Percentiles rank a stretch among this genome's conserved stretches.
These are phyloP conservation scores for Penicillium taxi DNA, from an alignment of 495 filamentous ascomycete species.

Conservation along the genomic window DNA sequence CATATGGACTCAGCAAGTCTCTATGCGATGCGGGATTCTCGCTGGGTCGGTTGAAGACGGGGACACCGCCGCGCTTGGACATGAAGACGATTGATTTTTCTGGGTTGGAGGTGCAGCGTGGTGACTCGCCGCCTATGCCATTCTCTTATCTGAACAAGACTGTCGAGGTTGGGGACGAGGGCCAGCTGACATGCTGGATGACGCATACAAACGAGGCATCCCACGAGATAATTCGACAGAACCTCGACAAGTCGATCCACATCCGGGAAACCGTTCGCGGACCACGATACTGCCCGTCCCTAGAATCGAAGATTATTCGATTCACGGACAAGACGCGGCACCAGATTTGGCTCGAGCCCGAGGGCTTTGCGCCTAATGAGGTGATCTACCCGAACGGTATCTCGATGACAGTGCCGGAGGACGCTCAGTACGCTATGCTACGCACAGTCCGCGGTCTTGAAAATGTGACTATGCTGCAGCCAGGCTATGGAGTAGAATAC, in stretches of 20 bases:
- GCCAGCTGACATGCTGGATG: slow-evolving; percentile 70
- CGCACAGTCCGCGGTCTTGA: slow-evolving; percentile 81
- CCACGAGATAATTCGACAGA: slow-evolving; percentile 77
- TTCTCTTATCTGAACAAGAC: slow-evolving; percentile 83
- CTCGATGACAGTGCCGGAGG: slow-evolving; percentile 88
- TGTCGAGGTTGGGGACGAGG: slow-evolving; percentile 61
- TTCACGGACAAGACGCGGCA: slow-evolving; percentile 73
- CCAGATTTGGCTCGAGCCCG: slow-evolving; percentile 92
- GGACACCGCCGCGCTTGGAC: slow-evolving; percentile 84
- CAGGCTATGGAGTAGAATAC: slow-evolving; percentile 97
- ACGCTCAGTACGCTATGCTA: slow-evolving; percentile 75
- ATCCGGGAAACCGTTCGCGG: slow-evolving; percentile 94
- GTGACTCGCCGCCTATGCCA: slow-evolving; percentile 79
- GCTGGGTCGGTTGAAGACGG: slow-evolving; percentile 87
- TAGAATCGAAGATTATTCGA: slow-evolving; percentile 90
- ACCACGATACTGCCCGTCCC: slow-evolving; percentile 87
- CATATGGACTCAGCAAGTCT: slow-evolving; percentile 88
- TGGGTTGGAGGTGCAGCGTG: slow-evolving; percentile 59
- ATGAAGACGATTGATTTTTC: slow-evolving; percentile 74
- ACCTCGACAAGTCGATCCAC: slow-evolving; percentile 88
- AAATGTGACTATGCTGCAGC: slow-evolving; percentile 86
- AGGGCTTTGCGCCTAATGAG: slow-evolving; percentile 79
- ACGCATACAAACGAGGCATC: slow-evolving; percentile 77
- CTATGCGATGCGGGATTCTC: slow-evolving; percentile 84
- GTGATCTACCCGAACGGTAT: slow-evolving; percentile 96